phyloP scores from a whole-genome alignment of 176 grass and related monocot genomes.

The Urochloa ruziziensis region DNA sequence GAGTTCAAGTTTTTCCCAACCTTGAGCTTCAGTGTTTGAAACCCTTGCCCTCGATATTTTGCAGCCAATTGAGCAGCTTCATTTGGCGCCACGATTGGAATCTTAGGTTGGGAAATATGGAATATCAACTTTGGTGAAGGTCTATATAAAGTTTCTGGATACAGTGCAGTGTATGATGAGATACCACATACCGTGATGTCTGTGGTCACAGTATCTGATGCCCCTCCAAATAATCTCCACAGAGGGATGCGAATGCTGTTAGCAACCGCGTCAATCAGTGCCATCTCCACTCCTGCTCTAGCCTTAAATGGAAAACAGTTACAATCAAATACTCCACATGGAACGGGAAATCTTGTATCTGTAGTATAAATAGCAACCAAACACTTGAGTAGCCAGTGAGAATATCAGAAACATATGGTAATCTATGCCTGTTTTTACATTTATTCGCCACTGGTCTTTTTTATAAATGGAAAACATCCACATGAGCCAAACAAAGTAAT shows the following conservation, averaged over 20 bases:
- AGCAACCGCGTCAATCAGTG: conserved; percentile 86
- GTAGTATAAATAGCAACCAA: background rate
- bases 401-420: background rate
- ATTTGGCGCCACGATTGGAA: conserved; percentile 87
- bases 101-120: conserved; percentile 45
- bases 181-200: conserved; percentile 82
- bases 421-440: background rate
- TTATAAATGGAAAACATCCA: background rate
- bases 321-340: background rate
- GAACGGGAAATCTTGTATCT: background rate
- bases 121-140: background rate
- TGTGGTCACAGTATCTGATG: conserved; percentile 69
- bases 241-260: conserved; percentile 87
- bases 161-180: background rate
- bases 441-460: background rate
- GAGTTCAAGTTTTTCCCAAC: conserved; percentile 87
- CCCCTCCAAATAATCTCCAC: conserved; percentile 92
- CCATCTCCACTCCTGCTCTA: conserved; percentile 95
- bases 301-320: conserved; percentile 56
- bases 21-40: conserved; percentile 88
- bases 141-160: background rate
- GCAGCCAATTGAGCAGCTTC: conserved; percentile 86
- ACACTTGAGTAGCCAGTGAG: background rate
- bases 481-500: background rate
- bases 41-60: conserved; percentile 76